phyloP scores from a whole-genome alignment of 2,329 filamentous ascomycete species.

The Botrytis porri region DNA sequence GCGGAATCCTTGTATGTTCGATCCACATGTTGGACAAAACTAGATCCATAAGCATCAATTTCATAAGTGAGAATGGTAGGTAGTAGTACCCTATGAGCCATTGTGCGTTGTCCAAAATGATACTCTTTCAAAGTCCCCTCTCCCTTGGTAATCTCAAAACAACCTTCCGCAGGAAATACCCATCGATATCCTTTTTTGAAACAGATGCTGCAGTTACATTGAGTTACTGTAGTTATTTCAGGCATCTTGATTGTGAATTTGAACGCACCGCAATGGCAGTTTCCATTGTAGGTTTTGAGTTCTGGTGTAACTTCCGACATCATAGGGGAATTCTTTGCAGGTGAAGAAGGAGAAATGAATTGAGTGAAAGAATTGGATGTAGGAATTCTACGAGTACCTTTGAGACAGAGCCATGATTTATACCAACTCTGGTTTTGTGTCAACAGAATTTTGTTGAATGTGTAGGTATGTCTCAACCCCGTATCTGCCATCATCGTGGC shows the following conservation, averaged over 20 bases:
- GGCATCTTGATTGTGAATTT: conserved; percentile 52
- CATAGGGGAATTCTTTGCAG: not conserved
- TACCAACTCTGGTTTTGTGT: not conserved
- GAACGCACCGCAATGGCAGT: conserved; percentile 56
- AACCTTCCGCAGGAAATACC: conserved; percentile 36
- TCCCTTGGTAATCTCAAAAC: conserved; percentile 49
- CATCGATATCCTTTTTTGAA: conserved; percentile 48
- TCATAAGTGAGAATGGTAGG: not conserved
- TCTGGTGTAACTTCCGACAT: conserved; percentile 11
- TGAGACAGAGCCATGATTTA: not conserved
- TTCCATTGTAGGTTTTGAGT: conserved; percentile 46
- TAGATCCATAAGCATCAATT: conserved; percentile 29
- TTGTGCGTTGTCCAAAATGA: conserved; percentile 42
- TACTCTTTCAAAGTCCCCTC: conserved; percentile 45
- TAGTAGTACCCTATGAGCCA: conserved; percentile 43
- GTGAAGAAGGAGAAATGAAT: not conserved
- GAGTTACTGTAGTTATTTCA: conserved; percentile 53
- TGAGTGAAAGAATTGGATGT: not conserved
- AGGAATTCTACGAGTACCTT: not conserved
- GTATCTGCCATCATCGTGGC: no score
- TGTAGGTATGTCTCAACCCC: not conserved
- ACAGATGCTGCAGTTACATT: conserved; percentile 69
- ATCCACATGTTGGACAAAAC: conserved; percentile 54
- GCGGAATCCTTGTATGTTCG: conserved; percentile 41
- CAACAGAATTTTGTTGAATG: not conserved